Evolutionary conservation across 1,139 yeast species (phyloP).

Genomic region (Taiozyma sp.): DNA sequence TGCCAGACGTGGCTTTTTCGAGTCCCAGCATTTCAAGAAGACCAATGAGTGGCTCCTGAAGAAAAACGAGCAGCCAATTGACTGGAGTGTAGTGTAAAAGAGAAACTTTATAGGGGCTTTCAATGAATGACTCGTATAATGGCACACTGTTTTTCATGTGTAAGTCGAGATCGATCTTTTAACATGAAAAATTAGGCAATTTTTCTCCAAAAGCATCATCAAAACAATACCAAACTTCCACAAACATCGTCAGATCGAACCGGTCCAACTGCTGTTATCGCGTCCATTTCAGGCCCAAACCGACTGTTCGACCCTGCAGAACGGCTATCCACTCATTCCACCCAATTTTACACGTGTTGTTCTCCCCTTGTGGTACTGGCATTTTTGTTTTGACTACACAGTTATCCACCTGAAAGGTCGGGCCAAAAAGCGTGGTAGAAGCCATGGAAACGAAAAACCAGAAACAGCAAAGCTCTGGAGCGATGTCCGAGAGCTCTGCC

Average conservation of each 20-base stretch:
- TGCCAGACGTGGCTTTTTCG: constrained; percentile 79
- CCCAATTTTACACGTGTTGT: background rate
- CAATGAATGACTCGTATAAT: too few species aligned
- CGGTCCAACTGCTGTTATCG: too few species aligned
- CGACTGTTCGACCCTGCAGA: too few species aligned
- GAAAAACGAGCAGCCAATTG: constrained; percentile 38
- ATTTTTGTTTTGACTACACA: background rate
- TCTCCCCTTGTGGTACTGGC: background rate
- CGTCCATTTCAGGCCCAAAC: too few species aligned
- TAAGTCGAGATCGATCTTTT: background rate
- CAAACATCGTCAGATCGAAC: too few species aligned
- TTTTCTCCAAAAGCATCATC: too few species aligned
- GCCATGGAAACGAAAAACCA: background rate
- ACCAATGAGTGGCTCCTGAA: constrained; percentile 68
- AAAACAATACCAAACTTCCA: too few species aligned
- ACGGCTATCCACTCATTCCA: background rate
- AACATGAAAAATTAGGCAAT: too few species aligned
- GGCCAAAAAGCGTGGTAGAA: background rate
- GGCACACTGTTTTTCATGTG: background rate
- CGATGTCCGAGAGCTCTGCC: background rate
- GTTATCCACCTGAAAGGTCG: background rate
- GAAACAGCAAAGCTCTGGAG: background rate
- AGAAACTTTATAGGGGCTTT: too few species aligned
- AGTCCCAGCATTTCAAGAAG: constrained; percentile 58
- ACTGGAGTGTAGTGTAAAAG: constrained; percentile 43